Evolutionary conservation across 306 rosid genomes (phyloP).

Genomic region (Quercus cerris): DNA sequence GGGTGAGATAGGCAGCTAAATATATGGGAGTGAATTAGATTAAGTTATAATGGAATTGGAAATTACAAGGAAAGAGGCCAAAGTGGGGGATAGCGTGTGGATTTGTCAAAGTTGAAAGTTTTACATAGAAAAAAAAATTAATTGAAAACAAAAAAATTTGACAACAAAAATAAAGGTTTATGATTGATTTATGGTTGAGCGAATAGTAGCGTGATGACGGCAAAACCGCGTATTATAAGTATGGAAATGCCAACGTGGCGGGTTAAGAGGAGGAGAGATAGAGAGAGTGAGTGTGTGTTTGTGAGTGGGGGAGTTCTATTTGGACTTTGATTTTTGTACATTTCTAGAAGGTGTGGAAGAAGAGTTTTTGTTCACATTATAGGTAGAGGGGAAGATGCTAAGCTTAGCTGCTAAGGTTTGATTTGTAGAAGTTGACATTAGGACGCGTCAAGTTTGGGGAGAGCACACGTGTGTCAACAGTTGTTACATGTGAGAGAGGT

Average conservation of each 20-base stretch:
- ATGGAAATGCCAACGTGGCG: neutral
- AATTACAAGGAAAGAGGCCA: slow-evolving; percentile 30
- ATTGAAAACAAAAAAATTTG: neutral
- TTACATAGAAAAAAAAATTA: neutral
- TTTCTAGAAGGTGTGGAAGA: slow-evolving; percentile 35
- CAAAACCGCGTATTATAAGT: slow-evolving; percentile 23
- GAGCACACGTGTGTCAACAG: no score
- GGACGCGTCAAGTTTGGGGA: slow-evolving; percentile 13
- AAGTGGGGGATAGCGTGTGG: slow-evolving; percentile 36
- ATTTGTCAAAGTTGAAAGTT: slow-evolving; percentile 31
- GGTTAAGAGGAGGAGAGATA: neutral
- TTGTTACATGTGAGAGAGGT: no score
- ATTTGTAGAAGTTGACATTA: neutral
- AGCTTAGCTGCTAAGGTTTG: slow-evolving; percentile 39
- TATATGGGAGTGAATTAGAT: neutral
- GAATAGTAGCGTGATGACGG: neutral
- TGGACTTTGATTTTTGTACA: neutral
- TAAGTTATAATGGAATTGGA: neutral
- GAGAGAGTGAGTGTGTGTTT: neutral
- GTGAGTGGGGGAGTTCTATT: neutral
- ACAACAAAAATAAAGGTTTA: neutral
- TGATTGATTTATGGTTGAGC: neutral
- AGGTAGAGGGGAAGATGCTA: no score
- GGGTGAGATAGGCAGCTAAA: slow-evolving; percentile 12
- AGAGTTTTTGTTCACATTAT: slow-evolving; percentile 15